Evolutionary conservation across 1,284 basidiomycete species (phyloP).

Genomic region (Cryptococcus sp.): DNA sequence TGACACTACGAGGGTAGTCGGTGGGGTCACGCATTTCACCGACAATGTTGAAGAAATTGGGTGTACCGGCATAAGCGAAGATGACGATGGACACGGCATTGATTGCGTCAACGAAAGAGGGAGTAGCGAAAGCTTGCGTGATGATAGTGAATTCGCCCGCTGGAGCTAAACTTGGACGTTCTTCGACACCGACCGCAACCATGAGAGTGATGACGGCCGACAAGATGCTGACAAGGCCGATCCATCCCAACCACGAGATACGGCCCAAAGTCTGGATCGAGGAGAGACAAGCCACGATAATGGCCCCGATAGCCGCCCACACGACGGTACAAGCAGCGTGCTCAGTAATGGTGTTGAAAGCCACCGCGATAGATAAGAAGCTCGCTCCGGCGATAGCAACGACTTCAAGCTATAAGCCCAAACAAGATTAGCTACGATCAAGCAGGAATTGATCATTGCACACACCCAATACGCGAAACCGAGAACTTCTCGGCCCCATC

Average conservation of each 20-base stretch:
- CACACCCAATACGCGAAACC: constrained; percentile 37
- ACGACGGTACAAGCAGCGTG: constrained; percentile 50
- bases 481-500: constrained; percentile 37
- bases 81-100: constrained; percentile 45
- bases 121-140: constrained; percentile 22
- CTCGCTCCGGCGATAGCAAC: constrained; percentile 35
- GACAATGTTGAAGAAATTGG: constrained; percentile 46
- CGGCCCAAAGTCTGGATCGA: constrained; percentile 47
- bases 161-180: constrained; percentile 39
- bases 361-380: constrained; percentile 45
- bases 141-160: constrained; percentile 33
- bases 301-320: constrained; percentile 41
- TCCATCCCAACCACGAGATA: constrained; percentile 51
- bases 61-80: constrained; percentile 43
- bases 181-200: constrained; percentile 50
- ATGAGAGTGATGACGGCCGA: constrained; percentile 48
- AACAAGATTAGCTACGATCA: background rate
- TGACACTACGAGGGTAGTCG: constrained; percentile 27
- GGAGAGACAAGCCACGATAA: constrained; percentile 35
- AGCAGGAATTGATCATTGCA: background rate
- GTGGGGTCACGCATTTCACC: constrained; percentile 51
- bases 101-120: constrained; percentile 45
- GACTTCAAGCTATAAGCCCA: background rate
- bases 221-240: constrained; percentile 36
- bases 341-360: constrained; percentile 19